These are phyloP conservation scores for Podospora fimiseda DNA, from an alignment of 495 filamentous ascomycete genomes.

Conservation along the genomic window DNA sequence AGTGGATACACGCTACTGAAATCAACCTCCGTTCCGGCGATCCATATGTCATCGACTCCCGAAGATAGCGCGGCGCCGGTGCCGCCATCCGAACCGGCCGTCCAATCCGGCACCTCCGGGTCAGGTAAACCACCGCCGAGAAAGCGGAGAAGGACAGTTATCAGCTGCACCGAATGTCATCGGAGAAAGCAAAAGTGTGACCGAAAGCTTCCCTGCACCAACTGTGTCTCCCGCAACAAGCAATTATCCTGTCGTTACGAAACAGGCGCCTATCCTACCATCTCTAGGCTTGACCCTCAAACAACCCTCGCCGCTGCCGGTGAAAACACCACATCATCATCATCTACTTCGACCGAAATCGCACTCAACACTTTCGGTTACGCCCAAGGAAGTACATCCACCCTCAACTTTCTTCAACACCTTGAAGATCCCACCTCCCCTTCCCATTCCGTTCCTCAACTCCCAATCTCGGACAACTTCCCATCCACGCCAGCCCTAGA, in stretches of 20 bases:
- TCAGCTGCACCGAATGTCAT: constrained; percentile 59
- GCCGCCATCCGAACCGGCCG: neutral
- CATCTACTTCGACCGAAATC: constrained; percentile 17
- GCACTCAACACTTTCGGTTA: constrained; percentile 40
- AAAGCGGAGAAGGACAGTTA: constrained; percentile 55
- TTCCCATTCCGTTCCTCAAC: neutral
- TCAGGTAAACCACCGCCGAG: constrained; percentile 28
- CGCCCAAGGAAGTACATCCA: constrained; percentile 37
- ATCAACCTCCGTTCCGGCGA: too few relatives aligned
- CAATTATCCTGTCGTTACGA: constrained; percentile 46
- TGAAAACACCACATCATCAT: constrained; percentile 5
- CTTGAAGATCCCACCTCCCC: constrained; percentile 34
- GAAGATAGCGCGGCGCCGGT: neutral
- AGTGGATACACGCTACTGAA: neutral
- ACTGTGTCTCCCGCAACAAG: constrained; percentile 50
- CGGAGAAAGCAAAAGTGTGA: constrained; percentile 60
- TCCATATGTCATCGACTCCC: neutral
- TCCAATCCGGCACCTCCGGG: neutral
- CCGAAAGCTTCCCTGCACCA: constrained; percentile 54
- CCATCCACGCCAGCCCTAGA: constrained; percentile 10
- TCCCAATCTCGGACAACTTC: constrained; percentile 9
- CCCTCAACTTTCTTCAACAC: constrained; percentile 45
- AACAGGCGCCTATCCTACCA: constrained; percentile 29
- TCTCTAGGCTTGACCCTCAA: neutral
- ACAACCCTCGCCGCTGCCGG: neutral